Evolutionary conservation across 495 filamentous ascomycete genomes (phyloP).

Genomic region (Aspergillus sclerotiicarbonarius): DNA sequence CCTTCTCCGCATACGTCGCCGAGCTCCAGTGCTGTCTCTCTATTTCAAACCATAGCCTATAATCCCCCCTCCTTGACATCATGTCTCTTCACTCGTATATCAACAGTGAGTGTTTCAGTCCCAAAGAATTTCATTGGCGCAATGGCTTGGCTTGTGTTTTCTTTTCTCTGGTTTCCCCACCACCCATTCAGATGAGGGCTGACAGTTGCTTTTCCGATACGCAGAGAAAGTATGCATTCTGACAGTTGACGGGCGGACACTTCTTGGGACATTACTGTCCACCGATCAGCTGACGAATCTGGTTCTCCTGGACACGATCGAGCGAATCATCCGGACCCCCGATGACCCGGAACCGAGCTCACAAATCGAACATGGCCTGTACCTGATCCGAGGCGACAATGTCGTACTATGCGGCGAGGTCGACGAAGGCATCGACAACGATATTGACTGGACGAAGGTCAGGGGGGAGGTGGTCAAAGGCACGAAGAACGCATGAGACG

Average conservation of each 20-base stretch:
- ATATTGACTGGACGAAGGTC: slow-evolving; percentile 89
- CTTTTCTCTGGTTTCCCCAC: neutral
- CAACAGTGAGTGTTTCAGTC: slow-evolving; percentile 52
- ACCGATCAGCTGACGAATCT: slow-evolving; percentile 92
- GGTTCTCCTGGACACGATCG: slow-evolving; percentile 78
- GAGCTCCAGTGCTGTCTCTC: neutral
- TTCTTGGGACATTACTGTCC: slow-evolving; percentile 80
- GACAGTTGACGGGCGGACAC: slow-evolving; percentile 87
- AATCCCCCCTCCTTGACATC: slow-evolving; percentile 12
- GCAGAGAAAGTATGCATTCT: slow-evolving; percentile 91
- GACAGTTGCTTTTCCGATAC: slow-evolving; percentile 5
- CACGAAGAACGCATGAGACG: slow-evolving; percentile 69
- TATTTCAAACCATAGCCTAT: neutral
- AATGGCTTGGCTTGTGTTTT: neutral
- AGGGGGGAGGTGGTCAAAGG: slow-evolving; percentile 78
- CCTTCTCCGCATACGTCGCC: neutral
- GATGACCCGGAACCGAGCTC: slow-evolving; percentile 81
- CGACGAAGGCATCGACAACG: slow-evolving; percentile 80
- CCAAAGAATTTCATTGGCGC: neutral
- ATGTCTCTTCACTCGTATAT: slow-evolving; percentile 69
- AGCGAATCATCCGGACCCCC: slow-evolving; percentile 80
- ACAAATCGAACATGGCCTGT: slow-evolving; percentile 81
- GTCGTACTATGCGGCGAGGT: slow-evolving; percentile 89
- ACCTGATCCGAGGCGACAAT: slow-evolving; percentile 91
- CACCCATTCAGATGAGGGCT: neutral